phyloP scores from a whole-genome alignment of 1,139 yeast genomes.

The Lodderomyces oxycetoniae region DNA sequence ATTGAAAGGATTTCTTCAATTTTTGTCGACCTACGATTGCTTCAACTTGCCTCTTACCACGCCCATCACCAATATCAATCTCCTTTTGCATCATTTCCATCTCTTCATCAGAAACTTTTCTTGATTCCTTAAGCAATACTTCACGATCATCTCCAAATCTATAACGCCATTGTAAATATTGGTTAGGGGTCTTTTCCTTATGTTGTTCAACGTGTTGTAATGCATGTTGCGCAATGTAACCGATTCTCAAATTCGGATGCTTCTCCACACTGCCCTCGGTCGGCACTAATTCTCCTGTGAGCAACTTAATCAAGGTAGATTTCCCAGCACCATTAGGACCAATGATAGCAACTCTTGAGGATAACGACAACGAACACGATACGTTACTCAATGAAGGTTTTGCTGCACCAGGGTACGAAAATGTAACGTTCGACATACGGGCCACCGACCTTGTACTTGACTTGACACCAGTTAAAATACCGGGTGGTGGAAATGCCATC shows the following conservation, averaged over 20 bases:
- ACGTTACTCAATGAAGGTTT: constrained; percentile 79
- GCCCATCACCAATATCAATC: constrained; percentile 79
- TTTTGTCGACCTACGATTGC: constrained; percentile 97
- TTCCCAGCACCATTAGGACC: constrained; percentile 99
- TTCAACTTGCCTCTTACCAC: constrained; percentile 84
- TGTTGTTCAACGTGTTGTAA: constrained; percentile 95
- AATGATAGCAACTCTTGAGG: constrained; percentile 92
- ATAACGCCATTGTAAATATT: constrained; percentile 97
- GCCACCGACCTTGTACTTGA: constrained; percentile 95
- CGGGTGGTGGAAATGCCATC: constrained; percentile 99
- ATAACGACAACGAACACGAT: constrained; percentile 81
- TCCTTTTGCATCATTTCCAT: constrained; percentile 72
- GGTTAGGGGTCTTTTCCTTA: constrained; percentile 96
- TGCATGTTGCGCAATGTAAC: constrained; percentile 98
- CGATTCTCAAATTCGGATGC: constrained; percentile 96
- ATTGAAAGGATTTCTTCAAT: constrained; percentile 92
- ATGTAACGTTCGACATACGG: constrained; percentile 78
- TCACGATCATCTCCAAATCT: constrained; percentile 98
- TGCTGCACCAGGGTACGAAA: constrained; percentile 82
- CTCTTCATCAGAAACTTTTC: constrained; percentile 84
- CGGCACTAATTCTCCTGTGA: constrained; percentile 90
- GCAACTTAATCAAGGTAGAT: constrained; percentile 85
- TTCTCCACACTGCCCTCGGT: constrained; percentile 87
- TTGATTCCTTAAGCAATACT: constrained; percentile 85
- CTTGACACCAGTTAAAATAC: constrained; percentile 92